These are phyloP conservation scores for Arctium lappa DNA, from an alignment of 129 eudicot species.

Conservation along the genomic window DNA sequence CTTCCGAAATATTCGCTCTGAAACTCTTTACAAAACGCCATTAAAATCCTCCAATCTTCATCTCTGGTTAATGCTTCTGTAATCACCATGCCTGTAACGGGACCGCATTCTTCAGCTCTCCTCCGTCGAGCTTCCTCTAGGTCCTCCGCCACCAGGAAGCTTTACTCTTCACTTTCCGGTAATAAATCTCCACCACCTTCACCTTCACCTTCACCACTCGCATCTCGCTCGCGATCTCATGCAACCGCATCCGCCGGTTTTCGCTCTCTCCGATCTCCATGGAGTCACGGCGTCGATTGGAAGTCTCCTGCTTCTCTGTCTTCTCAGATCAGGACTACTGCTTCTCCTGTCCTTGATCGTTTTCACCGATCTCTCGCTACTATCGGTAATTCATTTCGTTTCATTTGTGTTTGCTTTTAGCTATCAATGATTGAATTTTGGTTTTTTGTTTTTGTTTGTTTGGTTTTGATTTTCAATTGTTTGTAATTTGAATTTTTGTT, in stretches of 20 bases:
- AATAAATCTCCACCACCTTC: constrained; percentile 17
- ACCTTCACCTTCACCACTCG: constrained; percentile 5
- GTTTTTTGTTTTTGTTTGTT: background rate
- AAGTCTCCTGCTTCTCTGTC: constrained; percentile 28
- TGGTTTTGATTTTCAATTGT: background rate
- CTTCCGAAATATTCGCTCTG: constrained; percentile 16
- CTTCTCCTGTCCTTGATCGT: constrained; percentile 33
- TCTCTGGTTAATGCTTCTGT: constrained; percentile 9
- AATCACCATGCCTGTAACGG: constrained; percentile 26
- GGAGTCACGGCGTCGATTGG: constrained; percentile 41
- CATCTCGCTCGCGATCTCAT: constrained; percentile 26
- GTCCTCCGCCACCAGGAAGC: constrained; percentile 26
- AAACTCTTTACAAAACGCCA: constrained; percentile 5
- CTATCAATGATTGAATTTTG: background rate
- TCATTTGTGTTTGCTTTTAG: background rate
- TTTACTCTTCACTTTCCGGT: constrained; percentile 26
- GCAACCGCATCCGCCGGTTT: constrained; percentile 25
- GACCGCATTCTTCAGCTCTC: constrained; percentile 28
- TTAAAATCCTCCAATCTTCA: background rate
- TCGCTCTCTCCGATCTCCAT: constrained; percentile 25
- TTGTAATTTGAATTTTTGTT: background rate
- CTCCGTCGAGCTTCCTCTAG: constrained; percentile 40
- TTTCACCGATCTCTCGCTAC: constrained; percentile 33
- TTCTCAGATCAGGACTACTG: constrained; percentile 34
- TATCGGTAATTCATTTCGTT: constrained; percentile 4